Conservation (phyloP, 106 monocot genomes). For the Vanilla planifolia region DNA sequence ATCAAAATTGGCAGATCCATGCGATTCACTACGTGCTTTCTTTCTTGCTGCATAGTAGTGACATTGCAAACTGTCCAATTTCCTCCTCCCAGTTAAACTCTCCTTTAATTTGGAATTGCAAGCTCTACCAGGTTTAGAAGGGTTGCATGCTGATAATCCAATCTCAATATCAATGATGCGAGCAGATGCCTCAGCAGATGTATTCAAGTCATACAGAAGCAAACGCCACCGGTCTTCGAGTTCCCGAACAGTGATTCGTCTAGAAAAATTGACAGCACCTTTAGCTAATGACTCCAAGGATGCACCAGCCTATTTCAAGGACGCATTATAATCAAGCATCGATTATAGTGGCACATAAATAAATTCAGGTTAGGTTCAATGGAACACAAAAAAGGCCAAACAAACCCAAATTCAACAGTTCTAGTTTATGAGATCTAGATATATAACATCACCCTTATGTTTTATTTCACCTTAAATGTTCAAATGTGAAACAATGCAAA, state of each 20-base stretch:
- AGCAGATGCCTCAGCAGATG: constrained; percentile 54
- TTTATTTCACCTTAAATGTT: too few relatives aligned
- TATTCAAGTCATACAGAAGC: constrained; percentile 58
- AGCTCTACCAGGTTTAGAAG: constrained; percentile 28
- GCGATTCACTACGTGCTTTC: constrained; percentile 47
- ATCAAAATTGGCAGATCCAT: constrained; percentile 12
- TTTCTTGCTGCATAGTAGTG: constrained; percentile 74
- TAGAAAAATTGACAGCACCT: constrained; percentile 90
- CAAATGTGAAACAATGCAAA: too few relatives aligned
- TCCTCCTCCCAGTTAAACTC: constrained; percentile 30
- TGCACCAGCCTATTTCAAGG: constrained; percentile 68
- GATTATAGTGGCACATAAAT: too few relatives aligned
- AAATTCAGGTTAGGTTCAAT: too few relatives aligned
- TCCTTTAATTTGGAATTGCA: constrained; percentile 44
- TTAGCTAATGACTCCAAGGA: constrained; percentile 90
- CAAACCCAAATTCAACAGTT: too few relatives aligned
- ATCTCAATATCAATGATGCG: constrained; percentile 47
- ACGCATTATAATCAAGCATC: neutral
- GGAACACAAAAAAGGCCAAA: too few relatives aligned
- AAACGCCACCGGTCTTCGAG: constrained; percentile 71
- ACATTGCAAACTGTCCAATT: constrained; percentile 39
- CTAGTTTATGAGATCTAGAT: too few relatives aligned
- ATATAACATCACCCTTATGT: too few relatives aligned
- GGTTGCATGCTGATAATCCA: constrained; percentile 29
- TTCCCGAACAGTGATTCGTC: constrained; percentile 55